Base-by-base conservation (phyloP, 2,329 filamentous ascomycete species). In the Botryosphaeria dothidea region DNA sequence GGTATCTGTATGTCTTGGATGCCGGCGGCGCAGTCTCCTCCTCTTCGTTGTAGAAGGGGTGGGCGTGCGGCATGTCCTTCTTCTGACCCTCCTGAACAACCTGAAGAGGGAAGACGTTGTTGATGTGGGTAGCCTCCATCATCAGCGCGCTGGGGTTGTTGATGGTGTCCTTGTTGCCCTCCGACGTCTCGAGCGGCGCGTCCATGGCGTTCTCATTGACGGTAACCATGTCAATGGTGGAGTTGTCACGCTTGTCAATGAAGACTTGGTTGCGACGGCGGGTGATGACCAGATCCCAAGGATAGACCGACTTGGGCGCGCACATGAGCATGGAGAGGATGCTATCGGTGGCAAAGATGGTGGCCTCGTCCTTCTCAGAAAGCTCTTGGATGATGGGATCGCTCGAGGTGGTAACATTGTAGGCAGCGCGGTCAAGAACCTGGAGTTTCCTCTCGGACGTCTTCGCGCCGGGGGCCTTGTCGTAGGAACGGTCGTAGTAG, bases 261-360 rank as follows among this genome's bases (percentile, higher is more conserved):
- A 93, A 99, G 80, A 99, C 89, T 87, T 97, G 97, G 88, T 93
- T 92, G 79, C 91, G 92, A 79, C 96, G 92, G 79, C 92, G 90
- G 68, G 92, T 85, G 75, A 99, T 96, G 76, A 99, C 90, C 73
- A 99, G 90, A 80, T 99, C 95, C 95, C 95, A 99, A 48, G 93
- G 93, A 84, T 98, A 98, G 68, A 99, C 92, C 65, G 92, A 97
- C 74, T 96, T 92, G 66, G 95, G 92, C 60, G 95, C 89, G 82
- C 95, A 99, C 95, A 99, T 99, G 73, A 99, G 90, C 93, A 97
- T 98, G 70, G 94, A 98, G 66, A 99, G 88, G 73, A 99, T 93
- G 81, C 90, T 97, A 80, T 97, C 93, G 49, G 95, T 97, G 68
- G 95, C 93, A 76, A 98, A 99, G 75, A 99, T 94, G 71, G 92